These are phyloP conservation scores for Bryum argenteum DNA, from an alignment of 225 moss, liverwort and hornwort species.

Conservation along the genomic window DNA sequence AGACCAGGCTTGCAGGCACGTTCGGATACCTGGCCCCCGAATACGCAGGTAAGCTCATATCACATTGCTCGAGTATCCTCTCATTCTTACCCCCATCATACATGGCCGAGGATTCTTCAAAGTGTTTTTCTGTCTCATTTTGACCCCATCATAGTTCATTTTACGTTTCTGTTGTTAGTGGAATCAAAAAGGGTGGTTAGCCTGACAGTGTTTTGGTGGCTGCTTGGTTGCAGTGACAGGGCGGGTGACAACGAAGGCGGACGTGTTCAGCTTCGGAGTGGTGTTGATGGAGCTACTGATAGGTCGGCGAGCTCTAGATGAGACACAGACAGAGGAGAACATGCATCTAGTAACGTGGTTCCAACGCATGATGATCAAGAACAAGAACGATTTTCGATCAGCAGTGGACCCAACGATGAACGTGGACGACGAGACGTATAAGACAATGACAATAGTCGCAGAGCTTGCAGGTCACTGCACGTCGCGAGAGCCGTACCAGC, in stretches of 20 bases:
- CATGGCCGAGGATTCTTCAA: too few relatives aligned
- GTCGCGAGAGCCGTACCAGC: constrained; percentile 85
- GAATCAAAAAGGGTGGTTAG: background rate
- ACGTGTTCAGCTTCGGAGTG: constrained; percentile 73
- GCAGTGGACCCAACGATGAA: constrained; percentile 53
- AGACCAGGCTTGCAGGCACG: constrained; percentile 64
- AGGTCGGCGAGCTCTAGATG: constrained; percentile 59
- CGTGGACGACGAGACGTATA: constrained; percentile 65
- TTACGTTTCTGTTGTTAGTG: background rate
- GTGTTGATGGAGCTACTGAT: constrained; percentile 70
- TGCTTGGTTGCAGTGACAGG: constrained; percentile 48
- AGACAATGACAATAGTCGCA: constrained; percentile 57
- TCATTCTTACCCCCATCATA: too few relatives aligned
- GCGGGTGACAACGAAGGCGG: constrained; percentile 64
- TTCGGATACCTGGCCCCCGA: constrained; percentile 69
- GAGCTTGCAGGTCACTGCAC: constrained; percentile 94
- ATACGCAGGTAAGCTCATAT: constrained; percentile 51
- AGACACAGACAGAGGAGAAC: constrained; percentile 63
- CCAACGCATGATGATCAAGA: constrained; percentile 53
- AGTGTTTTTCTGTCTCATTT: too few relatives aligned
- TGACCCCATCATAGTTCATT: too few relatives aligned
- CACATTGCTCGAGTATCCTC: background rate
- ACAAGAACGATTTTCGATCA: constrained; percentile 39
- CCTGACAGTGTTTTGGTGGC: background rate
- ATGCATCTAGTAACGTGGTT: constrained; percentile 75